A percentile compares a stretch with the other conserved stretches of the same genome.
These are phyloP conservation scores for Lithohypha guttulata DNA, from an alignment of 2,329 filamentous ascomycete genomes.

Conservation along the genomic window DNA sequence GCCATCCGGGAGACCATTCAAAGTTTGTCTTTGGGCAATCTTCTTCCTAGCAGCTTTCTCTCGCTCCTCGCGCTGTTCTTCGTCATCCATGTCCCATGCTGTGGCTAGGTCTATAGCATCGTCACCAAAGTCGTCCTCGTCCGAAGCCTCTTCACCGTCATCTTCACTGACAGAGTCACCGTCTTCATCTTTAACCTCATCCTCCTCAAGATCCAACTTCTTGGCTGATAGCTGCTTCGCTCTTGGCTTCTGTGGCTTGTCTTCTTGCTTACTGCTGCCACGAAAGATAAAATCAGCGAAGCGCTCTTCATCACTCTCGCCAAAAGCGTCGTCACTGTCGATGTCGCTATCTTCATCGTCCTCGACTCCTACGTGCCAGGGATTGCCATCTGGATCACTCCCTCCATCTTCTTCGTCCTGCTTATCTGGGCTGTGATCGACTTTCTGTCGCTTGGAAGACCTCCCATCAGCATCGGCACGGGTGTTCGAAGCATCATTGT, in stretches of 20 bases:
- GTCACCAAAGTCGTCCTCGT: conserved; percentile 53
- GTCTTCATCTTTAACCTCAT: conserved; percentile 28
- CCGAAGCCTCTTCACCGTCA: conserved; percentile 34
- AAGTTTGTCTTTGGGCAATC: conserved; percentile 24
- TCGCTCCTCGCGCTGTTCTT: conserved; percentile 36
- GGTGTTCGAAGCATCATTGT: conserved; percentile 39
- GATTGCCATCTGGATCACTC: conserved; percentile 75
- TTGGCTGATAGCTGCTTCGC: background rate
- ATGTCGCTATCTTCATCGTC: conserved; percentile 57
- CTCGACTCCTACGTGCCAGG: conserved; percentile 68
- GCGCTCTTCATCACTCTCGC: conserved; percentile 74
- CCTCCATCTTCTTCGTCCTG: conserved; percentile 39
- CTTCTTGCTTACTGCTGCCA: conserved; percentile 39
- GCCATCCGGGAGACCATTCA: conserved; percentile 1
- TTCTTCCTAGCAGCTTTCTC: conserved; percentile 24
- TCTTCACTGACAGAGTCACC: conserved; percentile 26
- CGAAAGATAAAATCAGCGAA: conserved; percentile 68
- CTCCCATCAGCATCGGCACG: conserved; percentile 27
- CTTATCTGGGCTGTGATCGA: conserved; percentile 17
- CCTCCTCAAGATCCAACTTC: conserved; percentile 42
- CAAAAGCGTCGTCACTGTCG: conserved; percentile 73
- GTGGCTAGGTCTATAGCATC: conserved; percentile 54
- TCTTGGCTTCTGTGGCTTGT: conserved; percentile 20
- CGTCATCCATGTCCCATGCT: conserved; percentile 47
- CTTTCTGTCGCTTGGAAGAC: conserved; percentile 26